Conservation (phyloP, 2,329 filamentous ascomycete genomes). For the Diaporthe longicolla region DNA sequence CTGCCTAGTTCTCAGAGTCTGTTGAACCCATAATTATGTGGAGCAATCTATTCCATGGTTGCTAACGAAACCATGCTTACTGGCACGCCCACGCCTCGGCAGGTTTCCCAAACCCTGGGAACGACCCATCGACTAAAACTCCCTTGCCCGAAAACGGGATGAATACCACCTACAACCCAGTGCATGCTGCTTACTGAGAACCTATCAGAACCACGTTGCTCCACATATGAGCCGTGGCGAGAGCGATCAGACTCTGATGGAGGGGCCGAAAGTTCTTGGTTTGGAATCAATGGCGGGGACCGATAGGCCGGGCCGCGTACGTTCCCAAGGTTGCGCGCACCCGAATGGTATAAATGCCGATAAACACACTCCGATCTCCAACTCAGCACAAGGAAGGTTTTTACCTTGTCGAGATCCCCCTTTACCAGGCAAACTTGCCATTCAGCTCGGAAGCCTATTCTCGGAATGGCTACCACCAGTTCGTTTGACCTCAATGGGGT, state of each 20-base stretch:
- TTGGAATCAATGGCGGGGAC: not conserved
- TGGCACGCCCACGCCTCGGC: constrained; percentile 3
- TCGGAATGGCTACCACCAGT: not conserved
- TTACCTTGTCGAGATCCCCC: fast-evolving
- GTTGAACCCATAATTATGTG: not conserved
- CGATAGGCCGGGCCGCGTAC: not conserved
- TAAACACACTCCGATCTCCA: not conserved
- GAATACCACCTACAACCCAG: not conserved
- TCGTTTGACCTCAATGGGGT: not conserved
- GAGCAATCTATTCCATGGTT: not conserved
- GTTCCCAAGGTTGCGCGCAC: not conserved
- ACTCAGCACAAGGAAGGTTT: not conserved
- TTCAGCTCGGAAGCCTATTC: fast-evolving
- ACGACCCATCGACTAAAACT: not conserved
- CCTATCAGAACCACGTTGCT: constrained; percentile 2
- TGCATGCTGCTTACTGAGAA: constrained; percentile 2
- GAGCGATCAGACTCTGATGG: constrained; percentile 1
- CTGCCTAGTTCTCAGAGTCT: not conserved
- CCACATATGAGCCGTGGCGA: not conserved
- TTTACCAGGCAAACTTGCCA: not conserved
- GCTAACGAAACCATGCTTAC: not conserved
- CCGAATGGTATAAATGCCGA: not conserved
- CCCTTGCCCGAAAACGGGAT: constrained; percentile 3
- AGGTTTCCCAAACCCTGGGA: not conserved
- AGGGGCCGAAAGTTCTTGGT: not conserved